phyloP scores from a whole-genome alignment of 23 red algal species.

The Agarophyton chilense region DNA sequence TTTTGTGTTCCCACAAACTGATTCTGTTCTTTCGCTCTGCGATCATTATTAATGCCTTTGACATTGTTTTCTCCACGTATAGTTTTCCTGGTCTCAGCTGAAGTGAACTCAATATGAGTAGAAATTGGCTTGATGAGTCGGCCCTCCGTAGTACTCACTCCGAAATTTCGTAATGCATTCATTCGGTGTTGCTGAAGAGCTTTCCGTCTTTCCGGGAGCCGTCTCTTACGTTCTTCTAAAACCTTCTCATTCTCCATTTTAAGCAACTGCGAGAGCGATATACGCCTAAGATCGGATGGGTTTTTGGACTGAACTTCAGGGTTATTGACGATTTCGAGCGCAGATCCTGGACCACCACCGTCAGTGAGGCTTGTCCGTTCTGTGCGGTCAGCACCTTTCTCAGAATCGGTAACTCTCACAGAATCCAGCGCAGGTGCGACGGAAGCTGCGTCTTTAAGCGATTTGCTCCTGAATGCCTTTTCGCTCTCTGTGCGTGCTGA shows the following conservation, averaged over 20 bases:
- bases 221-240: constrained; percentile 24
- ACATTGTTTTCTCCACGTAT: neutral
- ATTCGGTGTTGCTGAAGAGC: constrained; percentile 12
- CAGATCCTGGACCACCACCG: neutral
- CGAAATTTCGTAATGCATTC: constrained; percentile 22
- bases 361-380: neutral
- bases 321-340: neutral
- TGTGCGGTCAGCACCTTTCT: neutral
- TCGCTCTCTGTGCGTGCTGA: constrained; percentile 8
- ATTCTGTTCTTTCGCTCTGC: neutral
- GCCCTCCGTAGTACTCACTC: neutral
- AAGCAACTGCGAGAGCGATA: constrained; percentile 18
- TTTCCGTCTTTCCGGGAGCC: constrained; percentile 35
- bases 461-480: neutral
- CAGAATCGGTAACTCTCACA: neutral
- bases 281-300: neutral
- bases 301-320: neutral
- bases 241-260: constrained; percentile 29
- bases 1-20: neutral
- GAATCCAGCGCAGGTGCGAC: neutral
- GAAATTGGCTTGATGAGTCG: constrained; percentile 11
- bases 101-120: constrained; percentile 46
- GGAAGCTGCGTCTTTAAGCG: neutral
- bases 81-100: neutral
- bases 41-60: neutral